Base-by-base conservation (phyloP, 495 filamentous ascomycete genomes). In the Ramalina intermedia region DNA sequence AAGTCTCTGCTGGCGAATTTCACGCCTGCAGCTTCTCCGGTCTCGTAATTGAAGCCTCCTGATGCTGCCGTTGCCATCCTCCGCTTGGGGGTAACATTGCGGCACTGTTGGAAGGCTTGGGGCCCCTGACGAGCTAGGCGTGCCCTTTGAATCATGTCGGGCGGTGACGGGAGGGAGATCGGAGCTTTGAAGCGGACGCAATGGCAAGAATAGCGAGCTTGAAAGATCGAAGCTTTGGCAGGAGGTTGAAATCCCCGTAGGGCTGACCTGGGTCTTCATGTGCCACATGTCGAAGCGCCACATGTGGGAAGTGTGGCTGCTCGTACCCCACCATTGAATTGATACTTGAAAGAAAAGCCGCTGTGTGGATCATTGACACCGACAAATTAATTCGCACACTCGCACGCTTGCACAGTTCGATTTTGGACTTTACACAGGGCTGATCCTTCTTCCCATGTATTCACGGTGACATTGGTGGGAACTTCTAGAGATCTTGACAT, bases 1-100 rank as follows among this genome's bases (percentile, higher is more conserved):
- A 87, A 72, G 68, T 96, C 88, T 68, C 89, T 74, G 69, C 82
- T 82, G 58, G 88, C 88, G 50, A 93, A 73, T 75, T 94, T 96
- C 65, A 96, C 72, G 57, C 91, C 88, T 55, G 75, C 72, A 62
- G 84, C 76, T 66, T 90, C 85, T 60, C 85, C 76, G 56, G 81
- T 82, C 61, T 93, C 80, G 75, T 93, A 99, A 63, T 83, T 80
- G 67, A 88, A 85, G 55, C 82, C 79, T 53, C 78, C 78, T 57
- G 86, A 85, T 53, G 79, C 80, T 58, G 85, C 80, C 58, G 85
- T 82, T 60, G 89, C 89, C 63, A 93, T 81, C 50, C 77, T 78
- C 62, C 87, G 79, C 62, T 79, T 73, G 65, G 74, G 71, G 58
- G 70, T 66, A 61, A 72, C 68, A 58, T 72, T 75, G 43, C 64